phyloP scores from a whole-genome alignment of 345 rosid species.

The Crucihimalaya himalaica region DNA sequence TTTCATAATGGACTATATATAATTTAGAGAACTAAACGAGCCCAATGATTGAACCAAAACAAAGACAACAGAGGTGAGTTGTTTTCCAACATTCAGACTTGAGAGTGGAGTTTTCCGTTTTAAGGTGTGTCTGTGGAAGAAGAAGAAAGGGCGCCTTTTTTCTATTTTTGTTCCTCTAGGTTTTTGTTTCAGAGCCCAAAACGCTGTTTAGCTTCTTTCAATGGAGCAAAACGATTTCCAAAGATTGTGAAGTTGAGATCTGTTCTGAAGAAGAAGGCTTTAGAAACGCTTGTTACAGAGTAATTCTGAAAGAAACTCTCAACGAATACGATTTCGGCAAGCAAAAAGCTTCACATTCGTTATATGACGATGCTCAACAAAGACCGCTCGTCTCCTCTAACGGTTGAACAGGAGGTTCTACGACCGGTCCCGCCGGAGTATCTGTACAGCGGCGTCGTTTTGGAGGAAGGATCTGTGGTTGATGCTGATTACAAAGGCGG shows the following conservation, averaged over 20 bases:
- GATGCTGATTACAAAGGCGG: constrained; percentile 49
- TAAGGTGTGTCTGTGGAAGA: too few species aligned
- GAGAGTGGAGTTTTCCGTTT: background rate
- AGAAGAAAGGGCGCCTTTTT: background rate
- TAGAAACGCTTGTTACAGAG: constrained; percentile 19
- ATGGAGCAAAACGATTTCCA: background rate
- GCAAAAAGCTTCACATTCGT: constrained; percentile 40
- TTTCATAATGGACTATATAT: background rate
- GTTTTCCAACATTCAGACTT: background rate
- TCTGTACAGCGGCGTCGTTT: constrained; percentile 1
- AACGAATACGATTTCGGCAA: constrained; percentile 38
- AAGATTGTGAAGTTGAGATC: background rate
- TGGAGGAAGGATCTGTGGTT: constrained; percentile 45
- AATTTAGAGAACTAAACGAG: background rate
- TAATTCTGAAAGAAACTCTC: constrained; percentile 45
- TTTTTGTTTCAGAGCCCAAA: background rate
- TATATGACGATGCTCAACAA: constrained; percentile 46
- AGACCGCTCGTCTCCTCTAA: constrained; percentile 40
- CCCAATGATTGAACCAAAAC: background rate
- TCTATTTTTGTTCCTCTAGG: background rate
- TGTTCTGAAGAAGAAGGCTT: background rate
- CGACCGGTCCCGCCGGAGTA: constrained; percentile 51
- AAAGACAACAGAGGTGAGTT: background rate
- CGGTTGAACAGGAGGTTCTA: constrained; percentile 44
- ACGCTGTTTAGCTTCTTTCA: background rate